These are phyloP conservation scores for Euryodendron excelsum DNA, from an alignment of 148 eudicot genomes.

Conservation along the genomic window DNA sequence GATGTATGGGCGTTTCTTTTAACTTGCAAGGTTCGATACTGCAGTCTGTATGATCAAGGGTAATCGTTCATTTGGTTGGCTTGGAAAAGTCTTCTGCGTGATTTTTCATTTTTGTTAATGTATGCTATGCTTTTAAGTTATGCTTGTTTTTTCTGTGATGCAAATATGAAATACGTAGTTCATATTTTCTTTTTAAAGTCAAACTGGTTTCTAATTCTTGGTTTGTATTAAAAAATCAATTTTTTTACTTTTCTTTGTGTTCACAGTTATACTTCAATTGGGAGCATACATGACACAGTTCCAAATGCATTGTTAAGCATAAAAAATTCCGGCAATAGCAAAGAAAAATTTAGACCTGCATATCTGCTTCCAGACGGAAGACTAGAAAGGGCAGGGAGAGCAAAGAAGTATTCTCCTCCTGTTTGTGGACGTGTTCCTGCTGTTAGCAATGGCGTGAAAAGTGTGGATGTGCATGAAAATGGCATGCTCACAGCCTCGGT, in stretches of 20 bases:
- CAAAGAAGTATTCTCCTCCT: slow-evolving; percentile 47
- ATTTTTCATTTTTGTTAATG: not conserved
- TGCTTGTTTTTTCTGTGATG: slow-evolving; percentile 6
- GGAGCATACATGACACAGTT: slow-evolving; percentile 91
- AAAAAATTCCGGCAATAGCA: slow-evolving; percentile 33
- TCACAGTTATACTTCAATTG: slow-evolving; percentile 88
- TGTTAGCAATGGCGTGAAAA: slow-evolving; percentile 51
- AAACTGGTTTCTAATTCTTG: not conserved
- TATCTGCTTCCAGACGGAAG: slow-evolving; percentile 91
- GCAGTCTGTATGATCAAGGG: slow-evolving; percentile 99
- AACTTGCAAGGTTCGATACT: slow-evolving; percentile 86
- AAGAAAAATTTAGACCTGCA: slow-evolving; percentile 75
- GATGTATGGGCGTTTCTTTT: slow-evolving; percentile 96
- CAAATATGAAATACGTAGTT: not conserved
- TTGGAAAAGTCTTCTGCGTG: slow-evolving; percentile 5
- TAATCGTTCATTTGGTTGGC: slow-evolving; percentile 30
- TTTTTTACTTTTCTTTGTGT: slow-evolving; percentile 2
- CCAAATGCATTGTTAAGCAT: slow-evolving; percentile 67
- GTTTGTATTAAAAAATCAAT: not conserved
- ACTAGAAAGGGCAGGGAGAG: slow-evolving; percentile 94
- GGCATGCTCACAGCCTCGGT: slow-evolving; percentile 71
- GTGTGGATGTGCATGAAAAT: slow-evolving; percentile 29
- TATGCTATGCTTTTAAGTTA: not conserved
- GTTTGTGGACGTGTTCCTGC: slow-evolving; percentile 28
- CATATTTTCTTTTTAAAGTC: not conserved